Percentiles rank a stretch among this genome's conserved stretches.
Evolutionary conservation across 768 basidiomycete genomes (phyloP).

Genomic region (Pleurotus tuber-regium): DNA sequence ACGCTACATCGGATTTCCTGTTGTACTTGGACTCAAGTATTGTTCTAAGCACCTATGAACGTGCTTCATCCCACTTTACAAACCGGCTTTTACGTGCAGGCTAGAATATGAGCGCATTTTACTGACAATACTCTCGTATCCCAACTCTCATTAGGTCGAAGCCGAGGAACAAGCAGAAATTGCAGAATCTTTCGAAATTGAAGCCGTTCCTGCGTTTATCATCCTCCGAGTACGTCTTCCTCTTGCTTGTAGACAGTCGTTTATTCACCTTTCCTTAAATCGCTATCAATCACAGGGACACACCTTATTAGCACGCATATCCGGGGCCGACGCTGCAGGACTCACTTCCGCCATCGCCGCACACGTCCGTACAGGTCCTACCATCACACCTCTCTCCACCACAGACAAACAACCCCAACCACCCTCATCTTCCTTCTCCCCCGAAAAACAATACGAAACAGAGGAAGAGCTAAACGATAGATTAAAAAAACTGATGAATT

Average conservation of each 20-base stretch:
- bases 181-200: slow-evolving; percentile 88
- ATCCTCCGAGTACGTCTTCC: slow-evolving; percentile 64
- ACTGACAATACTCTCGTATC: not conserved
- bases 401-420: slow-evolving; percentile 43
- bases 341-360: slow-evolving; percentile 62
- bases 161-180: slow-evolving; percentile 82
- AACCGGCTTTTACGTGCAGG: too few relatives aligned
- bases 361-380: slow-evolving; percentile 36
- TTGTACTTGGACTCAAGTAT: not conserved
- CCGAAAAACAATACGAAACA: slow-evolving; percentile 42
- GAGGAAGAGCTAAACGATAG: slow-evolving; percentile 65
- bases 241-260: slow-evolving; percentile 7
- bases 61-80: too few relatives aligned
- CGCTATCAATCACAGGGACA: slow-evolving; percentile 63
- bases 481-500: slow-evolving; percentile 71
- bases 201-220: slow-evolving; percentile 84
- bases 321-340: slow-evolving; percentile 72
- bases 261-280: not conserved
- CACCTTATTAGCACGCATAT: slow-evolving; percentile 72
- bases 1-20: not conserved
- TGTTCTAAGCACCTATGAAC: not conserved
- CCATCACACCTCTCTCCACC: slow-evolving; percentile 43
- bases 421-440: slow-evolving; percentile 19
- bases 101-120: too few relatives aligned
- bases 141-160: slow-evolving; percentile 65